Conservation (phyloP, 176 grass and related monocot genomes). For the Cenchrus purpureus region DNA sequence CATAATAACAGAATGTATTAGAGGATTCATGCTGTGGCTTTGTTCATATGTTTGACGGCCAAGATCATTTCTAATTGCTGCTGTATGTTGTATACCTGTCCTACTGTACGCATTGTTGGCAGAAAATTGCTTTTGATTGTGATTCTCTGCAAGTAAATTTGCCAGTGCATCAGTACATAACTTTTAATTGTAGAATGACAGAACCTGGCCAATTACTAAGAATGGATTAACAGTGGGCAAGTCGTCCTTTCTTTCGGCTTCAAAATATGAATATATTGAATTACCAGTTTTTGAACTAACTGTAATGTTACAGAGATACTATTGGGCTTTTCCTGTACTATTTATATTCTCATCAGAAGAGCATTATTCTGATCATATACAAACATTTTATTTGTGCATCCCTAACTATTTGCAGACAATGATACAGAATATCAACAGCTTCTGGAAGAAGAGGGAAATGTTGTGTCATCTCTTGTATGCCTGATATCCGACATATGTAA, state of each 20-base stretch:
- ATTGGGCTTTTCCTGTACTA: background rate
- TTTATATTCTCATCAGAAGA: slow-evolving; percentile 1
- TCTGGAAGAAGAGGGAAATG: slow-evolving; percentile 64
- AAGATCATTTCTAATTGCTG: background rate
- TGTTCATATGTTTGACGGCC: background rate
- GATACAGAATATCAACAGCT: slow-evolving; percentile 38
- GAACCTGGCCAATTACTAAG: background rate
- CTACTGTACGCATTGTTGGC: background rate
- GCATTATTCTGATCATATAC: background rate
- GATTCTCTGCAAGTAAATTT: slow-evolving; percentile 2
- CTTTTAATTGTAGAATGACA: background rate
- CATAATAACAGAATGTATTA: slow-evolving; percentile 7
- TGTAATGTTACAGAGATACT: background rate
- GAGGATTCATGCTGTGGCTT: background rate
- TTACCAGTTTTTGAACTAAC: background rate
- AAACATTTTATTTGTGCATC: background rate
- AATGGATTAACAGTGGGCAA: background rate
- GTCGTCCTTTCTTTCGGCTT: background rate
- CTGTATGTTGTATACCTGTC: background rate
- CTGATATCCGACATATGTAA: slow-evolving; percentile 47
- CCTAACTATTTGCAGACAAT: slow-evolving; percentile 28
- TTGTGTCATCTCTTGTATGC: slow-evolving; percentile 43
- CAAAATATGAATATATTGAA: background rate
- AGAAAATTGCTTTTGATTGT: background rate
- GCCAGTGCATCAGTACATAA: background rate